phyloP scores from a whole-genome alignment of 345 rosid species.

The Kernera saxatilis region DNA sequence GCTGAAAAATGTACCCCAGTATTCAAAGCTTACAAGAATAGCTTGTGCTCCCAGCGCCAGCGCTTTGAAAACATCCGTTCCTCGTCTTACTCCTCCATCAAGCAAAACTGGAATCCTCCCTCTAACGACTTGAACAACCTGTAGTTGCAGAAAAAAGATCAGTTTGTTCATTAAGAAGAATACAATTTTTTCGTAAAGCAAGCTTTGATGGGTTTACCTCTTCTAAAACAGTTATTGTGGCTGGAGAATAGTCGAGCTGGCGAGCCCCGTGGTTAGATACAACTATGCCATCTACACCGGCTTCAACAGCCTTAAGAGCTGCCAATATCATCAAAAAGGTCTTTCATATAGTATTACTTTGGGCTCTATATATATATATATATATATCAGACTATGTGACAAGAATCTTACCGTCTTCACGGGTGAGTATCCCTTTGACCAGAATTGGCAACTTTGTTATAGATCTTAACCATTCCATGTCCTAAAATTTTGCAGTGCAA shows the following conservation, averaged over 20 bases:
- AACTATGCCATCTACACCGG: slow-evolving; percentile 59
- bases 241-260: slow-evolving; percentile 63
- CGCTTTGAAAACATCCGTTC: slow-evolving; percentile 87
- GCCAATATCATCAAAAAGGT: slow-evolving; percentile 19
- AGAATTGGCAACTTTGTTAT: slow-evolving; percentile 68
- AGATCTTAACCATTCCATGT: slow-evolving; percentile 73
- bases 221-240: slow-evolving; percentile 63
- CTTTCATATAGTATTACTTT: background rate
- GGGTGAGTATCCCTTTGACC: slow-evolving; percentile 73
- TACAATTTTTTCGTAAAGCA: background rate
- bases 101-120: slow-evolving; percentile 72
- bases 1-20: background rate
- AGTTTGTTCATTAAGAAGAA: background rate
- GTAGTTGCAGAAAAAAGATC: slow-evolving; percentile 3
- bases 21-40: slow-evolving; percentile 55
- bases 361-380: background rate
- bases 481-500: slow-evolving; percentile 40
- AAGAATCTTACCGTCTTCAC: slow-evolving; percentile 64
- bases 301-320: slow-evolving; percentile 71
- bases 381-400: slow-evolving; percentile 1
- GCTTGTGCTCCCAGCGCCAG: slow-evolving; percentile 89
- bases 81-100: slow-evolving; percentile 85
- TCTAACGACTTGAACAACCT: slow-evolving; percentile 68
- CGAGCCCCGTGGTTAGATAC: slow-evolving; percentile 88
- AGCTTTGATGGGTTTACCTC: slow-evolving; percentile 38